phyloP scores from a whole-genome alignment of 1,139 yeast species.

The Magnusiomyces fungicola region DNA sequence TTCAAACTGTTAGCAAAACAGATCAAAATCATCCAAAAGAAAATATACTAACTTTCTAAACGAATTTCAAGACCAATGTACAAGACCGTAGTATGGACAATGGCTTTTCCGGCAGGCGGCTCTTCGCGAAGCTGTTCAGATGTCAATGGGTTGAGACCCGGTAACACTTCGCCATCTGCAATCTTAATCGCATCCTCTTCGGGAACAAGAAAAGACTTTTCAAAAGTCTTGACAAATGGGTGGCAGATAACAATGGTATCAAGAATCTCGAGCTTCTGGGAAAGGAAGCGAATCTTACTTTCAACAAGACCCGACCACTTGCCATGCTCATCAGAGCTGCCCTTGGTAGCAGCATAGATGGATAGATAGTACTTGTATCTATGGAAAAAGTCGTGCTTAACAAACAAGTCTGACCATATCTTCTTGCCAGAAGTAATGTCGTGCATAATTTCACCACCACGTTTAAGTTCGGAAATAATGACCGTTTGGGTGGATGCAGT shows the following conservation, averaged over 20 bases:
- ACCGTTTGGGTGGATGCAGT: slow-evolving; percentile 79
- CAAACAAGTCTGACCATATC: slow-evolving; percentile 68
- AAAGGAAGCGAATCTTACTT: slow-evolving; percentile 71
- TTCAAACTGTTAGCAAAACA: background rate
- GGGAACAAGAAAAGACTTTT: slow-evolving; percentile 45
- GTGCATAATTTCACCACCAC: slow-evolving; percentile 66
- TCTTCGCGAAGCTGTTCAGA: slow-evolving; percentile 26
- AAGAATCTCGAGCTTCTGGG: slow-evolving; percentile 69
- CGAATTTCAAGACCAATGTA: slow-evolving; percentile 73
- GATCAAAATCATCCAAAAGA: background rate
- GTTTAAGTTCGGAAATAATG: slow-evolving; percentile 62
- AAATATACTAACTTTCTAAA: slow-evolving; percentile 34
- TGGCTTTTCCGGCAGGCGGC: slow-evolving; percentile 27
- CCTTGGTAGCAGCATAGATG: slow-evolving; percentile 68
- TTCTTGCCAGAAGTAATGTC: slow-evolving; percentile 60
- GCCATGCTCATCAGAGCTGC: slow-evolving; percentile 68
- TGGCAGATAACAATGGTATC: slow-evolving; percentile 78
- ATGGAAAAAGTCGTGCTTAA: slow-evolving; percentile 72
- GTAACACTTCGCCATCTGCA: slow-evolving; percentile 38
- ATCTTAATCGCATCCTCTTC: slow-evolving; percentile 49
- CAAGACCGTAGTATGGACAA: slow-evolving; percentile 62
- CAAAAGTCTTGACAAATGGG: slow-evolving; percentile 79
- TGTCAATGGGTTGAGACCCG: slow-evolving; percentile 17
- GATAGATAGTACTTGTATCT: slow-evolving; percentile 81
- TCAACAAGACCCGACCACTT: slow-evolving; percentile 93